A percentile compares a stretch with the other conserved stretches of the same genome.
Conservation (phyloP, 2,329 filamentous ascomycete genomes). For the Pseudogymnoascus sp. region DNA sequence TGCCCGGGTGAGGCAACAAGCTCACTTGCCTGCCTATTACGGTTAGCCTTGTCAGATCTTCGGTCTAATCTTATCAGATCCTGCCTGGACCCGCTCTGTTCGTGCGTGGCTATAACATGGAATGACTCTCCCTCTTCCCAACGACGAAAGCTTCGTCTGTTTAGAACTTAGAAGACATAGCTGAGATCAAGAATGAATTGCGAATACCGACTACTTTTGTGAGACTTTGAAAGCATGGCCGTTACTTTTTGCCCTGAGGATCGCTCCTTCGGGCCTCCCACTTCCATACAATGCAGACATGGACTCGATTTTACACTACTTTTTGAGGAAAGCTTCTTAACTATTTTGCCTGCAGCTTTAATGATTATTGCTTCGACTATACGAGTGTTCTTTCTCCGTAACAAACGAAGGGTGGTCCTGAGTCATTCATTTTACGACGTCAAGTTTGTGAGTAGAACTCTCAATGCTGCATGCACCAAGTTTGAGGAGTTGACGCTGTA, state of each 20-base stretch:
- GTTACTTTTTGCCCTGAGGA: background rate
- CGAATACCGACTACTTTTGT: background rate
- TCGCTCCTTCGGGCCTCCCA: background rate
- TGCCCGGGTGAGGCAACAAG: background rate
- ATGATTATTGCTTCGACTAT: background rate
- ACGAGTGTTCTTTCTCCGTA: conserved; percentile 1
- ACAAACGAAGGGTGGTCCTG: background rate
- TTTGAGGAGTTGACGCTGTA: background rate
- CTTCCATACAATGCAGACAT: background rate
- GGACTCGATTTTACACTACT: background rate
- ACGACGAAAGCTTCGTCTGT: background rate
- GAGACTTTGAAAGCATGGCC: background rate
- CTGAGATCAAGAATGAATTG: background rate
- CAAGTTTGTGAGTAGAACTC: background rate
- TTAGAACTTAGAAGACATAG: background rate
- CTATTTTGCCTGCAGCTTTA: background rate
- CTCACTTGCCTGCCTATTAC: background rate
- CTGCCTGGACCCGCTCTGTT: background rate
- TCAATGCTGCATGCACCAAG: background rate
- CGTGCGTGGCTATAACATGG: background rate
- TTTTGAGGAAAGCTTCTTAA: background rate
- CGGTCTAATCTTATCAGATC: conserved; percentile 4
- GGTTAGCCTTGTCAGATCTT: background rate
- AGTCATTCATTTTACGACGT: background rate
- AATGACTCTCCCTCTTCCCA: background rate